Base-by-base conservation (phyloP, 2,329 filamentous ascomycete species). In the Calonectria pteridis region DNA sequence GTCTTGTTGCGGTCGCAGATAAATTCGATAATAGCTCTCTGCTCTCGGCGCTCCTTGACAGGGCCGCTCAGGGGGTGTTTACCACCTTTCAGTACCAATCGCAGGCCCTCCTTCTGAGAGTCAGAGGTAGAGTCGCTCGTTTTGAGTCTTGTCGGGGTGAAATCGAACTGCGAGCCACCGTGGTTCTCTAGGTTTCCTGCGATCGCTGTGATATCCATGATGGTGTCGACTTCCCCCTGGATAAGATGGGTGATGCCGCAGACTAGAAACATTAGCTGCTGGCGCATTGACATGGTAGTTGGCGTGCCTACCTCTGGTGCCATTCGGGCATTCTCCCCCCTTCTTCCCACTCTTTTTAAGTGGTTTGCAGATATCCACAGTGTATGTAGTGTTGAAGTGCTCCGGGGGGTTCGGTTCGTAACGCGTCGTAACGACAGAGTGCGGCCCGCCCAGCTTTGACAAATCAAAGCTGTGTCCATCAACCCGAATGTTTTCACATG, bases 21-120 rank as follows among this genome's bases (percentile, higher is more conserved):
- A 78, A 98, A 95, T 80, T 98, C 94, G 68, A 98, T 91, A 13
- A 98, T 89, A 4, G 95, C 94, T 80, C 91, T 92, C 83, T 97
- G 94, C 73, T 91, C 87, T 33, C 85, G 85, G 69, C 88, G 55
- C 55, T 62, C 55, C 55, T 62, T 62, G 10, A n/a, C 87, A 63
- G 88, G 86, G 67, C 89, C 87, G 10, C 78, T 87, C 10, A 89
- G 81, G 14, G 84, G 85, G 74, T 89, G 87, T 58, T 86, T 88
- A 18, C 91, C 91, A n/a, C 92, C 92, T 72, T 88, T 87, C 64
- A 98, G 83, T 74, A 93, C 91, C 1, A 97, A 83, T 20, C 92
- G 89, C 14, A 98, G 80, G 1, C 96, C 96, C 78, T 97, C 92
- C 74, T 91, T 92, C 28, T 91, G 88, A 4, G 90, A 86, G 81